Conservation (phyloP, 768 basidiomycete genomes). For the Thelephora aurantiotincta region DNA sequence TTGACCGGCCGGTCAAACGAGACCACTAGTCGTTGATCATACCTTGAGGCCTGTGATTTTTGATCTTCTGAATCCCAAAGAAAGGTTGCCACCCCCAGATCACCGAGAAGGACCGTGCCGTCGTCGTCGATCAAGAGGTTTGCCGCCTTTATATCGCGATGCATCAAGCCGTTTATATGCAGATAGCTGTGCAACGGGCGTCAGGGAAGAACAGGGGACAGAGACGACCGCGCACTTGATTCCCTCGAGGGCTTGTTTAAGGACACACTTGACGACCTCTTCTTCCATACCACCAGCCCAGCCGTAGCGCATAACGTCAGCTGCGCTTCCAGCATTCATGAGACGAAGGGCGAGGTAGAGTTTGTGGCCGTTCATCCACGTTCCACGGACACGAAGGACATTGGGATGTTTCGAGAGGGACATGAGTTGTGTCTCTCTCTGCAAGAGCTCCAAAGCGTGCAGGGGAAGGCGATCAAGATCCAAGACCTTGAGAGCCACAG, state of each 20-base stretch:
- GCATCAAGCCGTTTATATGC: constrained; percentile 84
- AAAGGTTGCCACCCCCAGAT: constrained; percentile 85
- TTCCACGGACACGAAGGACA: constrained; percentile 80
- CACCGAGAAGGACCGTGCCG: constrained; percentile 81
- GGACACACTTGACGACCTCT: constrained; percentile 72
- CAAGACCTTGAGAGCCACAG: constrained; percentile 81
- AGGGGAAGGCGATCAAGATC: constrained; percentile 72
- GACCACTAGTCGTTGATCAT: constrained; percentile 3
- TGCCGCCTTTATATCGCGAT: constrained; percentile 88
- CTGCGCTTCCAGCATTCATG: constrained; percentile 80
- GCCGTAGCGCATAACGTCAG: constrained; percentile 72
- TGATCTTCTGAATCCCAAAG: constrained; percentile 51
- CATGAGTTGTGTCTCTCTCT: constrained; percentile 84
- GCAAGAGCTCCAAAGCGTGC: constrained; percentile 54
- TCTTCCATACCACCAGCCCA: constrained; percentile 89
- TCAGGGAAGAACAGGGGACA: constrained; percentile 4
- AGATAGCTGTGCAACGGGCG: constrained; percentile 40
- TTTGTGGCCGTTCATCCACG: constrained; percentile 76
- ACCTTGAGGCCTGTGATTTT: constrained; percentile 1
- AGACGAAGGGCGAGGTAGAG: constrained; percentile 78
- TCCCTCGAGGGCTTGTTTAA: constrained; percentile 80
- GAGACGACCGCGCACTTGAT: constrained; percentile 47
- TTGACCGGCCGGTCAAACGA: constrained; percentile 8
- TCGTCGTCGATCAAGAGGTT: constrained; percentile 88
- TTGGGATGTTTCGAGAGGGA: constrained; percentile 89